A percentile compares a stretch with the other conserved stretches of the same genome.
phyloP scores from a whole-genome alignment of 805 yeast species.

The Candida loeiensis region DNA sequence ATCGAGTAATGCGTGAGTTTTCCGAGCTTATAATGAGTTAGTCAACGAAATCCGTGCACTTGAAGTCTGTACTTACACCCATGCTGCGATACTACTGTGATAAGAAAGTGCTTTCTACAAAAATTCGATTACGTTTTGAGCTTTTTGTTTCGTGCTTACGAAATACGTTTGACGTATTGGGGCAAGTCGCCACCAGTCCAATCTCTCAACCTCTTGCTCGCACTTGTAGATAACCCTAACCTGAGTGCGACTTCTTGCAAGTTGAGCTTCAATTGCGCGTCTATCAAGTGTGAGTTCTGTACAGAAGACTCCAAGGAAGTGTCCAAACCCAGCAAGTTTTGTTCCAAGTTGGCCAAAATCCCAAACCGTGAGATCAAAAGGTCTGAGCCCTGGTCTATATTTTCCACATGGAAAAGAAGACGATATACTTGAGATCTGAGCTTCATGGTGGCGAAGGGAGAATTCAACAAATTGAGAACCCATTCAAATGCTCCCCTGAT shows the following conservation, averaged over 20 bases:
- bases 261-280: conserved; percentile 36
- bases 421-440: conserved; percentile 38
- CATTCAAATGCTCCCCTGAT: conserved; percentile 64
- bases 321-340: conserved; percentile 8
- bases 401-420: conserved; percentile 46
- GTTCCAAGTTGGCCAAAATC: conserved; percentile 24
- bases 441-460: conserved; percentile 45
- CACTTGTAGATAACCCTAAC: conserved; percentile 35
- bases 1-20: conserved; percentile 66
- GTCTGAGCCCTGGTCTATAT: conserved; percentile 57
- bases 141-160: neutral
- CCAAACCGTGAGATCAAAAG: conserved; percentile 57
- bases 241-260: conserved; percentile 46
- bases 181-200: conserved; percentile 58
- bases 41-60: neutral
- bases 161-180: conserved; percentile 41
- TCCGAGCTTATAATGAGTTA: conserved; percentile 45
- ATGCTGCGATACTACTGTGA: neutral
- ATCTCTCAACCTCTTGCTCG: conserved; percentile 53
- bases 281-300: conserved; percentile 14
- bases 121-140: too few relatives aligned
- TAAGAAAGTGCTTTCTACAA: too few relatives aligned
- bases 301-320: conserved; percentile 8
- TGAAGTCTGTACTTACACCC: conserved; percentile 4
- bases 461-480: conserved; percentile 50